A percentile compares a stretch with the other conserved stretches of the same genome.
Evolutionary conservation across 2,329 filamentous ascomycete genomes (phyloP).

Genomic region (Sarocladium kiliense): DNA sequence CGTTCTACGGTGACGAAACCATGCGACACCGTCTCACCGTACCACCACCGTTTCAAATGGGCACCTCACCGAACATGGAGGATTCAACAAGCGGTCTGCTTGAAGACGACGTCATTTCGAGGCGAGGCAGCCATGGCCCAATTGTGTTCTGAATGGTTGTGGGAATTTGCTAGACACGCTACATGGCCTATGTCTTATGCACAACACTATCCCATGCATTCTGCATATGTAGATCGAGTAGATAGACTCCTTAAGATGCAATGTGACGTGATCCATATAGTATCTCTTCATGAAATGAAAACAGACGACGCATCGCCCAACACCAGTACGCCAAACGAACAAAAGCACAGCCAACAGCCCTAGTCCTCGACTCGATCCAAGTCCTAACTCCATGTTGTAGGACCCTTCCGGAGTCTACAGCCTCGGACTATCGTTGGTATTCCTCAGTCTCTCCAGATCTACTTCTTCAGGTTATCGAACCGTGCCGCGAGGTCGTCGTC

Average conservation of each 20-base stretch:
- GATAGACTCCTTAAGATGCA: background rate
- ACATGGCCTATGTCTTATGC: too few species aligned
- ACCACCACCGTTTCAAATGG: background rate
- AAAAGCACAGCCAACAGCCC: background rate
- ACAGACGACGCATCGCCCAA: conserved; percentile 8
- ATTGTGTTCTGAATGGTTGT: too few species aligned
- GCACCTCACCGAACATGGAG: background rate
- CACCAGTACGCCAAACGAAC: conserved; percentile 7
- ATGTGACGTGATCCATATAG: background rate
- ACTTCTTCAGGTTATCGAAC: conserved; percentile 75
- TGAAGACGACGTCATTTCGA: too few species aligned
- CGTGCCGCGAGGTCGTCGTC: conserved; percentile 94
- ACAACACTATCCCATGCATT: too few species aligned
- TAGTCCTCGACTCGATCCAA: background rate
- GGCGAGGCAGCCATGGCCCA: too few species aligned
- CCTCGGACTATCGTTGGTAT: background rate
- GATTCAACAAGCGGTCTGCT: too few species aligned
- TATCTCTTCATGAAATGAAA: background rate
- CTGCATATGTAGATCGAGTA: too few species aligned
- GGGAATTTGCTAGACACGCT: too few species aligned
- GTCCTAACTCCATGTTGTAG: background rate
- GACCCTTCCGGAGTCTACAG: background rate
- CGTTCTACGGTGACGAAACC: background rate
- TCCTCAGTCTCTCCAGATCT: background rate
- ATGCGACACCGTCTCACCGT: background rate